Evolutionary conservation across 345 rosid species (phyloP).

Genomic region (Populus tremula): DNA sequence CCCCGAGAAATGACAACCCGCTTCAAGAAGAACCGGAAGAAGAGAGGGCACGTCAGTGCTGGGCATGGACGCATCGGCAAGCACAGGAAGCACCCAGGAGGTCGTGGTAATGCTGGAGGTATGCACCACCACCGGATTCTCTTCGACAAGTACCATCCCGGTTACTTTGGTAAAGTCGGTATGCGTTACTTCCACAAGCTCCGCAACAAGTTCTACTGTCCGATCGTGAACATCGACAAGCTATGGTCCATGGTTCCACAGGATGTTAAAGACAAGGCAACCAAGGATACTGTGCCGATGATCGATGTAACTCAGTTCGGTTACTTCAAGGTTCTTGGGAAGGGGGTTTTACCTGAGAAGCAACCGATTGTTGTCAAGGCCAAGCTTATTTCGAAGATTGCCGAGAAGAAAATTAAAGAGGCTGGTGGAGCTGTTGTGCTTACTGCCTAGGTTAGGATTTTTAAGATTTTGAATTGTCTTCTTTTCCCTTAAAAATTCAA

Average conservation of each 20-base stretch:
- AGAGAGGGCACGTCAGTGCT: slow-evolving; percentile 30
- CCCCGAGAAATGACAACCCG: slow-evolving; percentile 17
- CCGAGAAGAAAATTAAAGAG: slow-evolving; percentile 35
- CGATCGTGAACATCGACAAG: slow-evolving; percentile 32
- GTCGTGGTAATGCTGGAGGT: slow-evolving; percentile 32
- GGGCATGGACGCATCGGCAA: slow-evolving; percentile 31
- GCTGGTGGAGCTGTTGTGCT: slow-evolving; percentile 31
- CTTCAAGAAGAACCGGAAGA: slow-evolving; percentile 30
- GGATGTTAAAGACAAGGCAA: slow-evolving; percentile 23
- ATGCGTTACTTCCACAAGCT: slow-evolving; percentile 33
- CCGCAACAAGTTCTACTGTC: slow-evolving; percentile 26
- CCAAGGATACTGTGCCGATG: slow-evolving; percentile 19
- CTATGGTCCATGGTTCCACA: slow-evolving; percentile 33
- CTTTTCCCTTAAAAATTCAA: not conserved
- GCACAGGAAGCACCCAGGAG: slow-evolving; percentile 29
- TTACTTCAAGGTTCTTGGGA: slow-evolving; percentile 30
- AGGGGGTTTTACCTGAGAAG: slow-evolving; percentile 24
- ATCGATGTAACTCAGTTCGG: slow-evolving; percentile 30
- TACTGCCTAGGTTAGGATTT: slow-evolving; percentile 17
- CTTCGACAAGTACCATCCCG: slow-evolving; percentile 37
- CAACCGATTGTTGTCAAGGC: slow-evolving; percentile 31
- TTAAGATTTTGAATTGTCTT: not conserved
- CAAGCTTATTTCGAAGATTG: slow-evolving; percentile 25
- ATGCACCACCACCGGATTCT: slow-evolving; percentile 35
- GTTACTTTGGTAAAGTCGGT: slow-evolving; percentile 31